Conservation (phyloP, 1,139 yeast species). For the Eremothecium coryli region DNA sequence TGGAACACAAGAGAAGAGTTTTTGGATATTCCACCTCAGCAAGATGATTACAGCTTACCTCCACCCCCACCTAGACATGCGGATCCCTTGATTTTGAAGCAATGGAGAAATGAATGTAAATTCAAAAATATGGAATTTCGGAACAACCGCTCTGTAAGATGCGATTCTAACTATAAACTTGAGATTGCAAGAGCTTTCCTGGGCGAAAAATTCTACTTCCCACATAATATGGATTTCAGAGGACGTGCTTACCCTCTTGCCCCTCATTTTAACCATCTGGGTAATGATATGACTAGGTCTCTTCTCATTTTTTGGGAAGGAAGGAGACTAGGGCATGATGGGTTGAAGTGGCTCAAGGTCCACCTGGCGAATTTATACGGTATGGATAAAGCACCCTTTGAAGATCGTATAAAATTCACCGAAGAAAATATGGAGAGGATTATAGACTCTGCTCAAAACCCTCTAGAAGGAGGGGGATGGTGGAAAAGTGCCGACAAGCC, state of each 20-base stretch:
- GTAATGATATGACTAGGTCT: constrained; percentile 85
- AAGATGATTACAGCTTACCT: constrained; percentile 48
- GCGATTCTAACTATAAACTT: constrained; percentile 85
- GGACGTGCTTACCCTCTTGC: constrained; percentile 95
- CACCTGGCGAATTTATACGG: constrained; percentile 88
- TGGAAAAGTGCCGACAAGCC: constrained; percentile 90
- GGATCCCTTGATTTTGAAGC: constrained; percentile 64
- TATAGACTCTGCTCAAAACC: constrained; percentile 60
- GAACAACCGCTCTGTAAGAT: constrained; percentile 72
- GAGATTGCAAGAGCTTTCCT: constrained; percentile 91
- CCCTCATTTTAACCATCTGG: constrained; percentile 72
- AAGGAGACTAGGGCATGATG: constrained; percentile 60
- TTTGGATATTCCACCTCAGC: constrained; percentile 67
- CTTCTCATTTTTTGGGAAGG: constrained; percentile 86
- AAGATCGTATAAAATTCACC: constrained; percentile 65
- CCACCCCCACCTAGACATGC: constrained; percentile 54
- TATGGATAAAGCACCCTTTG: constrained; percentile 70
- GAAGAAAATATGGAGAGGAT: constrained; percentile 58
- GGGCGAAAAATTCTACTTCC: constrained; percentile 85
- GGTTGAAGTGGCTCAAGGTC: constrained; percentile 80
- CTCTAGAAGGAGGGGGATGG: constrained; percentile 54
- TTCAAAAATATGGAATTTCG: constrained; percentile 52
- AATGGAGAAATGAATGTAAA: constrained; percentile 57
- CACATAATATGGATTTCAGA: constrained; percentile 88
- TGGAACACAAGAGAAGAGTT: constrained; percentile 84